These are phyloP conservation scores for Marchantia paleacea DNA, from an alignment of 225 moss, liverwort and hornwort genomes.

Conservation along the genomic window DNA sequence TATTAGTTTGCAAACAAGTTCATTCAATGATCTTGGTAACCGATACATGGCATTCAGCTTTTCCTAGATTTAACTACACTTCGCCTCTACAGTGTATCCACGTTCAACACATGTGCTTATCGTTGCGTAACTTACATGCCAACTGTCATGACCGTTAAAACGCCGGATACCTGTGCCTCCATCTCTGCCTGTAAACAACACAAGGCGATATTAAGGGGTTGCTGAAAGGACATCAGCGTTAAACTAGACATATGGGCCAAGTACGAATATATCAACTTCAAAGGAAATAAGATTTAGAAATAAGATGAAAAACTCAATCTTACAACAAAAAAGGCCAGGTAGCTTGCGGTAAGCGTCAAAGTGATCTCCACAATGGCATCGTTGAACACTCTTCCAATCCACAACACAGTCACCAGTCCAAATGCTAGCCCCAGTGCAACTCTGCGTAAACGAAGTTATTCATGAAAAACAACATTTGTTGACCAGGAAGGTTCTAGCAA, in stretches of 20 bases:
- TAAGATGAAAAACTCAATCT: constrained; percentile 2
- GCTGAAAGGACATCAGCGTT: not conserved
- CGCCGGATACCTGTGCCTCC: constrained; percentile 82
- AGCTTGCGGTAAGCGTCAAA: constrained; percentile 90
- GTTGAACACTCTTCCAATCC: constrained; percentile 87
- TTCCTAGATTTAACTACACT: not conserved
- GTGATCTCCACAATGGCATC: constrained; percentile 89
- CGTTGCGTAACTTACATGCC: constrained; percentile 68
- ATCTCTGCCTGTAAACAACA: constrained; percentile 63
- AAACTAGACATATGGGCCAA: not conserved
- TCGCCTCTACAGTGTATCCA: not conserved
- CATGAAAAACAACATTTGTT: not conserved
- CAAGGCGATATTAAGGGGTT: not conserved
- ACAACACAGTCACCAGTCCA: constrained; percentile 67
- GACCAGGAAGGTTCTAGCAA: constrained; percentile 12
- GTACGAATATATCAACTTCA: too few species aligned
- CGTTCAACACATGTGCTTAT: not conserved
- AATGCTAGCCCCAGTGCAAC: constrained; percentile 67
- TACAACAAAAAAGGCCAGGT: constrained; percentile 97
- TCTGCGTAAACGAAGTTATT: constrained; percentile 34
- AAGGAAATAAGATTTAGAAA: not conserved
- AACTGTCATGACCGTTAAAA: constrained; percentile 92
- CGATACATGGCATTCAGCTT: too few species aligned
- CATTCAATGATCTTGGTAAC: too few species aligned
- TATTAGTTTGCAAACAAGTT: too few species aligned